A percentile compares a stretch with the other conserved stretches of the same genome.
phyloP scores from a whole-genome alignment of 2,329 filamentous ascomycete genomes.

The Fusarium foetens region DNA sequence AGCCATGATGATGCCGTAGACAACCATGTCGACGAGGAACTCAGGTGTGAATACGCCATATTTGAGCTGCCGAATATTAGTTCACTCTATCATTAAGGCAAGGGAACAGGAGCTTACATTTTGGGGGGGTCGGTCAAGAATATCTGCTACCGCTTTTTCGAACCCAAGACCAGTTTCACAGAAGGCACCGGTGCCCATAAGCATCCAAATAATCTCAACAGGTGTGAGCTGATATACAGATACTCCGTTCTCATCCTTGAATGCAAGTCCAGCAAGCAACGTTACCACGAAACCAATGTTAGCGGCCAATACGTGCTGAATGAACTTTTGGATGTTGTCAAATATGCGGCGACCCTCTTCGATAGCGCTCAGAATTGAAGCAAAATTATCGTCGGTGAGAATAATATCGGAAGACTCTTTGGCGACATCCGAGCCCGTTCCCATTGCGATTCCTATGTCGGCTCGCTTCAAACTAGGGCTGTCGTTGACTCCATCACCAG shows the following conservation, averaged over 20 bases:
- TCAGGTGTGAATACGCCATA: conserved; percentile 71
- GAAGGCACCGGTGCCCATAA: conserved; percentile 76
- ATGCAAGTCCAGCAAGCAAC: conserved; percentile 73
- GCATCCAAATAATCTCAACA: conserved; percentile 79
- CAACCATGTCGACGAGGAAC: conserved; percentile 70
- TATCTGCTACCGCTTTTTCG: conserved; percentile 73
- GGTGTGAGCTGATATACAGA: conserved; percentile 77
- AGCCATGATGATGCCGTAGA: conserved; percentile 73
- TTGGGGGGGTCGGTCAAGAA: conserved; percentile 70
- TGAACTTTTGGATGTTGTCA: conserved; percentile 77
- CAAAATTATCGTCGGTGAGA: conserved; percentile 76
- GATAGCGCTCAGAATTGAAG: conserved; percentile 54
- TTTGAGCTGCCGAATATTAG: conserved; percentile 42
- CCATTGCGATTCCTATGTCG: conserved; percentile 79
- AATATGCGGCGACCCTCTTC: conserved; percentile 75
- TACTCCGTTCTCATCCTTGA: conserved; percentile 72
- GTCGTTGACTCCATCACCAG: conserved; percentile 76
- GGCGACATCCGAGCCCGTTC: conserved; percentile 73
- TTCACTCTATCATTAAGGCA: neutral
- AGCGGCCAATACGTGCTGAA: conserved; percentile 71
- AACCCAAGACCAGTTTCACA: conserved; percentile 79
- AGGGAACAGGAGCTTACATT: conserved; percentile 4
- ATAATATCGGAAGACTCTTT: conserved; percentile 73
- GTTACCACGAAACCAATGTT: conserved; percentile 75
- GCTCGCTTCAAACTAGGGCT: conserved; percentile 73